phyloP scores from a whole-genome alignment of 306 rosid genomes.

The Erythrophleum fordii region DNA sequence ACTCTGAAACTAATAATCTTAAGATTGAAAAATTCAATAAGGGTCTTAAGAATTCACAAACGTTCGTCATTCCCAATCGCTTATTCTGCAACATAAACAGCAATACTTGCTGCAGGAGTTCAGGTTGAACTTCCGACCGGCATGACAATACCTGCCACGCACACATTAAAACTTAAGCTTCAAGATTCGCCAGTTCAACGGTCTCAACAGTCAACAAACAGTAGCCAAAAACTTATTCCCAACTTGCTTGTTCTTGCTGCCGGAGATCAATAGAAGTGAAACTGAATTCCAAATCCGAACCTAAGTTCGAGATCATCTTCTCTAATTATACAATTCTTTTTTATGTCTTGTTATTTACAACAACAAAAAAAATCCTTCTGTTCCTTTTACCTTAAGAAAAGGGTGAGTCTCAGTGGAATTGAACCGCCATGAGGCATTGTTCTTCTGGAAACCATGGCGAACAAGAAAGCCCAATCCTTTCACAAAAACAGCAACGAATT shows the following conservation, averaged over 20 bases:
- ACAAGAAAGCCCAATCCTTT: constrained; percentile 78
- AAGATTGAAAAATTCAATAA: constrained; percentile 63
- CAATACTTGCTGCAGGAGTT: constrained; percentile 81
- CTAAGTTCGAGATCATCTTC: neutral
- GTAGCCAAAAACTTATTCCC: constrained; percentile 5
- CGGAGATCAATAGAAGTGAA: neutral
- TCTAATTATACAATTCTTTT: neutral
- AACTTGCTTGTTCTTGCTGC: neutral
- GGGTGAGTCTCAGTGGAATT: constrained; percentile 60
- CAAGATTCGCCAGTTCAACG: constrained; percentile 28
- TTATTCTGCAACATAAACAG: constrained; percentile 64
- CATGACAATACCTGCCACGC: constrained; percentile 71
- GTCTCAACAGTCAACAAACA: neutral
- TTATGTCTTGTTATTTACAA: neutral
- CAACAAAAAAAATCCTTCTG: too few species aligned
- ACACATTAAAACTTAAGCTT: constrained; percentile 34
- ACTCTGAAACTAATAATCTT: constrained; percentile 58
- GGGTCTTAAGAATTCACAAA: constrained; percentile 78
- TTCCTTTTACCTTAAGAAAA: constrained; percentile 63
- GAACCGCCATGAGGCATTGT: constrained; percentile 52
- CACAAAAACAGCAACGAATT: constrained; percentile 62
- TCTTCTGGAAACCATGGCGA: constrained; percentile 62
- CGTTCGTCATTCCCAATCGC: constrained; percentile 63
- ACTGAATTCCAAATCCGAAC: neutral
- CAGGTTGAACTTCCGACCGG: constrained; percentile 73